Percentiles rank a stretch among this genome's conserved stretches.
Evolutionary conservation across 179 eudicot genomes (phyloP).

Genomic region (Silene vulgaris): DNA sequence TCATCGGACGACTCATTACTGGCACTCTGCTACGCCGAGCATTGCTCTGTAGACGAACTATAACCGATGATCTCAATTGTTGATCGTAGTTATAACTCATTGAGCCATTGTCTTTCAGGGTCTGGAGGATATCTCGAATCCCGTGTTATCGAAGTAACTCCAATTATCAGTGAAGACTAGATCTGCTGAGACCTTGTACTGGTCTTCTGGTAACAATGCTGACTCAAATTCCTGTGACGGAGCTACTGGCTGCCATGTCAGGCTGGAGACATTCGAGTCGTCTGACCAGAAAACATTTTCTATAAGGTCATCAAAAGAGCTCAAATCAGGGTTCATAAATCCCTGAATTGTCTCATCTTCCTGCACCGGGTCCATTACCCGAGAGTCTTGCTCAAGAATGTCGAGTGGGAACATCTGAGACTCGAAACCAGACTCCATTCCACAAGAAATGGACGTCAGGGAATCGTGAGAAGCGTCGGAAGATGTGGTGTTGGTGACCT

Average conservation of each 20-base stretch:
- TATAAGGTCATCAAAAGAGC: constrained; percentile 32
- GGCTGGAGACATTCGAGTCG: constrained; percentile 25
- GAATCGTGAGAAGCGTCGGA: constrained; percentile 33
- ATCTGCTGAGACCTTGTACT: constrained; percentile 30
- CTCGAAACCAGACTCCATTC: constrained; percentile 24
- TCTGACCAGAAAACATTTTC: constrained; percentile 49
- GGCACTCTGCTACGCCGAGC: constrained; percentile 9
- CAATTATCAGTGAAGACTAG: constrained; percentile 38
- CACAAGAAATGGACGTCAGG: constrained; percentile 24
- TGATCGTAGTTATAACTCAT: constrained; percentile 11
- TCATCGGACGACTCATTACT: constrained; percentile 8
- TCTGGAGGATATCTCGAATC: constrained; percentile 37
- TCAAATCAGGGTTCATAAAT: constrained; percentile 28
- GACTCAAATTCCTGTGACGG: constrained; percentile 42
- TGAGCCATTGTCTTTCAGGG: constrained; percentile 22
- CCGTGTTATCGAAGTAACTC: constrained; percentile 47
- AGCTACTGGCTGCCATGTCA: constrained; percentile 42
- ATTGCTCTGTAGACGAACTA: constrained; percentile 18
- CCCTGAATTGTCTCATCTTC: constrained; percentile 27
- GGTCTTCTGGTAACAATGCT: constrained; percentile 35
- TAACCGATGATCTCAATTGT: background rate
- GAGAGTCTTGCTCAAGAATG: constrained; percentile 20
- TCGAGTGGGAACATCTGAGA: constrained; percentile 20
- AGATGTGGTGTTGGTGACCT: constrained; percentile 23
- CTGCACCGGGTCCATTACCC: constrained; percentile 20